Evolutionary conservation across 192 early-diverging fungal species (phyloP).

Genomic region (Umbelopsis sp.): DNA sequence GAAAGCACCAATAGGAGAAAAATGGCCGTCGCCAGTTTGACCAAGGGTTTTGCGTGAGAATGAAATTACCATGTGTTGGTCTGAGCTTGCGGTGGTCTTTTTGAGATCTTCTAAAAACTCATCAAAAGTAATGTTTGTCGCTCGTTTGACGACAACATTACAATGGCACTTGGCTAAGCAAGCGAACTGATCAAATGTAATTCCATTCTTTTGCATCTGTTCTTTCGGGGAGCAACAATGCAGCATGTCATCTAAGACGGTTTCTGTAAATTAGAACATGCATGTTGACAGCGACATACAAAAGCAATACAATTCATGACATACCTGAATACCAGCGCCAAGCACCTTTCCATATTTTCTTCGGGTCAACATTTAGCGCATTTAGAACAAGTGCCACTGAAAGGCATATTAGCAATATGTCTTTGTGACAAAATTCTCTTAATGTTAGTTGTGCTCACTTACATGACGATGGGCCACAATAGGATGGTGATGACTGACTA

Average conservation of each 20-base stretch:
- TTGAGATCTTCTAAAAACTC: constrained; percentile 83
- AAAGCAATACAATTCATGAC: background rate
- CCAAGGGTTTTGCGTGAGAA: constrained; percentile 76
- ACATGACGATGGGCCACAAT: constrained; percentile 83
- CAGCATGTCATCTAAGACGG: constrained; percentile 65
- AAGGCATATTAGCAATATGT: background rate
- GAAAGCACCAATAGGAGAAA: constrained; percentile 88
- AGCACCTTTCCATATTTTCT: constrained; percentile 88
- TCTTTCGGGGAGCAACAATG: constrained; percentile 70
- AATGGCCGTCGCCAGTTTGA: constrained; percentile 96
- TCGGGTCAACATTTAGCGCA: constrained; percentile 88
- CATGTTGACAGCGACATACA: background rate
- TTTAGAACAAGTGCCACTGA: constrained; percentile 90
- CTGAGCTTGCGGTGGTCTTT: constrained; percentile 64
- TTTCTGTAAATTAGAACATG: constrained; percentile 22
- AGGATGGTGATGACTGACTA: constrained; percentile 88
- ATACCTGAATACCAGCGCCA: constrained; percentile 80
- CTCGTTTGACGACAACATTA: constrained; percentile 74
- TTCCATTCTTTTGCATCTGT: constrained; percentile 79
- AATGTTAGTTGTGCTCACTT: background rate
- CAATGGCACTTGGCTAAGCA: constrained; percentile 92
- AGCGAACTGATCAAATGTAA: constrained; percentile 89
- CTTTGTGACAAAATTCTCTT: too few relatives aligned
- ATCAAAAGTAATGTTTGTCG: constrained; percentile 59
- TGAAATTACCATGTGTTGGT: constrained; percentile 86